A percentile compares a stretch with the other conserved stretches of the same genome.
Evolutionary conservation across 768 basidiomycete species (phyloP).

Genomic region (Macrolepiota fuliginosa): DNA sequence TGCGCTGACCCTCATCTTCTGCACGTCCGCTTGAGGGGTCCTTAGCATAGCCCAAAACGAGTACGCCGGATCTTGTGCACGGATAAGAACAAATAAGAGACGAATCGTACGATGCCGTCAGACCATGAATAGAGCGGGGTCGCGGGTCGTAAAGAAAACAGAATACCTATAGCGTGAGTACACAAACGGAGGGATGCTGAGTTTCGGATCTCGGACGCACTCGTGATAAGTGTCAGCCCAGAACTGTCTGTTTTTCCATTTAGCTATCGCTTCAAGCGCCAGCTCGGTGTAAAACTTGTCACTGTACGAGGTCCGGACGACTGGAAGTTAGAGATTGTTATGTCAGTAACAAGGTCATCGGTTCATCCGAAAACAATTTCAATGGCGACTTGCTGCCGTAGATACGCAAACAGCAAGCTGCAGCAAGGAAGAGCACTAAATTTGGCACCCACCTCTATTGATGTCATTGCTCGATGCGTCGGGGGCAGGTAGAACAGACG

Average conservation of each 20-base stretch:
- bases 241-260: slow-evolving; percentile 65
- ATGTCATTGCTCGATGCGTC: slow-evolving; percentile 73
- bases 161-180: slow-evolving; percentile 5
- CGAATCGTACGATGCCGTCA: background rate
- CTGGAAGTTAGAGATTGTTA: slow-evolving; percentile 30
- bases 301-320: slow-evolving; percentile 72
- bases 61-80: slow-evolving; percentile 59
- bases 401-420: background rate
- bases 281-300: slow-evolving; percentile 69
- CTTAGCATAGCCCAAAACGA: slow-evolving; percentile 46
- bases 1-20: background rate
- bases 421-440: background rate
- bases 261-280: slow-evolving; percentile 71
- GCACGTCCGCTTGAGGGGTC: background rate
- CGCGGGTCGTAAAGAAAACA: background rate
- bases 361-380: background rate
- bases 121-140: background rate
- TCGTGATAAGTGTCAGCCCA: slow-evolving; percentile 84
- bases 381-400: background rate
- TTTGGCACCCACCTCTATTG: slow-evolving; percentile 39
- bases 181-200: background rate
- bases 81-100: slow-evolving; percentile 1
- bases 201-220: slow-evolving; percentile 42
- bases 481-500: slow-evolving; percentile 65
- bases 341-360: background rate